Evolutionary conservation across 495 filamentous ascomycete genomes (phyloP), one percentile per base, ranked within the genome.

Genomic region (Delitschia confertaspora): DNA sequence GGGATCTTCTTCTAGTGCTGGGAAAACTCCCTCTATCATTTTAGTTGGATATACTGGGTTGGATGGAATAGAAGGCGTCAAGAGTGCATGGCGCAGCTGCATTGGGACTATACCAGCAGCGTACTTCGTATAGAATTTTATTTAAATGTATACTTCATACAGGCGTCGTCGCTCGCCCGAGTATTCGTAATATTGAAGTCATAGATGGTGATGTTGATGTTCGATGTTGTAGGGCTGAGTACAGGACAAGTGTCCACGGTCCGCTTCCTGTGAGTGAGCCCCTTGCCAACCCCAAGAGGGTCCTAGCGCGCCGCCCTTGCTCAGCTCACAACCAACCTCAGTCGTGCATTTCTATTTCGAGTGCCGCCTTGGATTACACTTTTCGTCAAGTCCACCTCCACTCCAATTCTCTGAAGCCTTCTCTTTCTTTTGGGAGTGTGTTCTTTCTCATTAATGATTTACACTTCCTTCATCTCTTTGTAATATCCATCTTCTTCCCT

Each of bases 401-500:
- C 36, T 39, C 22, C 36, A 24, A 25, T 21, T n/a, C 18, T 25
- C 19, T n/a, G 19, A 39, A 18, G 19, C 36, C 25, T 21, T 13
- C 19, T 21, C 19, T 16, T 39, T 39, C 19, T 4, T 6, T 13
- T 39, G 8, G 11, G 14, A 14, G 36, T 25, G 36, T 16, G 19
- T 39, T 10, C 20, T 26, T 13, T 39, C n/a, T 17, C 40, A 26
- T 34, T 20, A 21, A 44, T 38, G 37, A 26, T 30, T 37, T 37
- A 30, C 14, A 16, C 6, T 42, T 14, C 26, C 36, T 13, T 24
- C 13, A 13, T 21, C n/a, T 23, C 40, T 24, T 50, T 50, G 38
- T 55, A 50, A 50, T 55, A 42, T 14, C n/a, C 23, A 13, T 31
- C 47, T 42, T 42, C 42, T 55, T 48, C 38, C 36, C 31, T 45